Conservation (phyloP, 2,329 filamentous ascomycete genomes). For the Neonectria ditissima region DNA sequence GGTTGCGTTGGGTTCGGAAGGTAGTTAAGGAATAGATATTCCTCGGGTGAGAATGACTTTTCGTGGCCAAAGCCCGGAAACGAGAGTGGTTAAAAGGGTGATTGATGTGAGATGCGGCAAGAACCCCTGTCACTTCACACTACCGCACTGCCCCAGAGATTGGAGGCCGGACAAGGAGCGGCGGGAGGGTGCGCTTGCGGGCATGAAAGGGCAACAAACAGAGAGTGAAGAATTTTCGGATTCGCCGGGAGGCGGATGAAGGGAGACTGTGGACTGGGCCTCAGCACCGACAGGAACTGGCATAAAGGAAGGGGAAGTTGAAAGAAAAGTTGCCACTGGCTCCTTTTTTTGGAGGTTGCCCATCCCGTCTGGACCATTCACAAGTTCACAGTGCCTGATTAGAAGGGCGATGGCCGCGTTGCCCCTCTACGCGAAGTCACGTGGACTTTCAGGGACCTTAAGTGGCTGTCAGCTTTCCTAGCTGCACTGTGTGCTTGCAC, state of each 20-base stretch:
- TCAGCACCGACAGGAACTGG: conserved; percentile 4
- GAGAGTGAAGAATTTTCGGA: background rate
- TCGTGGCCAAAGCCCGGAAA: conserved; percentile 1
- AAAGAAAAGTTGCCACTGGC: conserved; percentile 44
- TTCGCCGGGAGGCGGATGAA: background rate
- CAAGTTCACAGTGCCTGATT: conserved; percentile 44
- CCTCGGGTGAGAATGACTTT: background rate
- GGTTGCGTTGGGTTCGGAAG: background rate
- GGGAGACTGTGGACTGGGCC: conserved; percentile 1
- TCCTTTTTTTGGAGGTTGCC: conserved; percentile 40
- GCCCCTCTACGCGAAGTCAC: conserved; percentile 50
- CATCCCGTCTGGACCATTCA: conserved; percentile 43
- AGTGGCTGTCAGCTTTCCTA: conserved; percentile 24
- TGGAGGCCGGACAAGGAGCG: conserved; percentile 28
- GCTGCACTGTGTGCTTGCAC: conserved; percentile 21
- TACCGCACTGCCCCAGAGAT: conserved; percentile 32
- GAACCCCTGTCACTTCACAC: conserved; percentile 30
- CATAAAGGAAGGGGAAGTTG: conserved; percentile 20
- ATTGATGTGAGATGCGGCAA: conserved; percentile 17
- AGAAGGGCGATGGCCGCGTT: conserved; percentile 36
- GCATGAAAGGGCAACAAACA: conserved; percentile 20
- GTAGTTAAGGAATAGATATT: background rate
- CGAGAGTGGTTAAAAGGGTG: conserved; percentile 2
- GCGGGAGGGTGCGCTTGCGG: conserved; percentile 20
- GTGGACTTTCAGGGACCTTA: conserved; percentile 34